Evolutionary conservation across 352 stramenopile species (phyloP).

Genomic region (Elongisporangium prolatum): DNA sequence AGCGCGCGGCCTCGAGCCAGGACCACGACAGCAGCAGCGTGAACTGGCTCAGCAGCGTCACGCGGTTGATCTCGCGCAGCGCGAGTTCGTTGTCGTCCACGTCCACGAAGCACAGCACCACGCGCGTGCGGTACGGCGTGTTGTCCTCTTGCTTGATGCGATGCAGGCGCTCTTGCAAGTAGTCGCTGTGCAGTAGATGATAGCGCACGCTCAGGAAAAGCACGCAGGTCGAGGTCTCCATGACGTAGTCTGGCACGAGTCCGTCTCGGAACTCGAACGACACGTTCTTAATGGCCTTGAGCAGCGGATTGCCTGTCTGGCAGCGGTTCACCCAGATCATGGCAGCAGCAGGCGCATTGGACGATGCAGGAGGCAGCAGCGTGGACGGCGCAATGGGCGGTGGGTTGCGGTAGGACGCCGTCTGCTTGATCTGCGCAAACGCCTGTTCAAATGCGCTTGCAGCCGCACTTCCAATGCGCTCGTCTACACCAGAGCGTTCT

Average conservation of each 20-base stretch:
- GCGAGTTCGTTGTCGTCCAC: conserved; percentile 92
- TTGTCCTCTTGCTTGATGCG: conserved; percentile 81
- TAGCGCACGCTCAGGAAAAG: conserved; percentile 91
- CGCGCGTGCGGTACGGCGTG: conserved; percentile 74
- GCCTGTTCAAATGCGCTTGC: conserved; percentile 19
- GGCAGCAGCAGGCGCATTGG: conserved; percentile 19
- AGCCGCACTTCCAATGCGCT: background rate
- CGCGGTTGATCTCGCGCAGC: conserved; percentile 91
- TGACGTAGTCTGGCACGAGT: conserved; percentile 94
- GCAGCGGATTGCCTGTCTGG: conserved; percentile 93
- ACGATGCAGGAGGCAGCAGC: conserved; percentile 3
- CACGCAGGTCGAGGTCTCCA: conserved; percentile 85
- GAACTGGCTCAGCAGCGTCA: conserved; percentile 88
- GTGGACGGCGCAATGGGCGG: background rate
- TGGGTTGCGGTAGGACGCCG: conserved; percentile 43
- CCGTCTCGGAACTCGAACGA: conserved; percentile 86
- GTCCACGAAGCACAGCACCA: conserved; percentile 95
- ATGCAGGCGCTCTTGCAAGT: conserved; percentile 89
- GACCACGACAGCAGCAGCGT: conserved; percentile 94
- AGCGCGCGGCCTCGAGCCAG: conserved; percentile 91
- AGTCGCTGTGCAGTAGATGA: conserved; percentile 84
- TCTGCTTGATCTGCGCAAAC: conserved; percentile 53
- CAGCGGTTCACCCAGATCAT: conserved; percentile 73
- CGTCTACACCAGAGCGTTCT: background rate
- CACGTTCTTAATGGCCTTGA: conserved; percentile 93